phyloP scores from a whole-genome alignment of 2,329 filamentous ascomycete genomes.

The Neonectria punicea region DNA sequence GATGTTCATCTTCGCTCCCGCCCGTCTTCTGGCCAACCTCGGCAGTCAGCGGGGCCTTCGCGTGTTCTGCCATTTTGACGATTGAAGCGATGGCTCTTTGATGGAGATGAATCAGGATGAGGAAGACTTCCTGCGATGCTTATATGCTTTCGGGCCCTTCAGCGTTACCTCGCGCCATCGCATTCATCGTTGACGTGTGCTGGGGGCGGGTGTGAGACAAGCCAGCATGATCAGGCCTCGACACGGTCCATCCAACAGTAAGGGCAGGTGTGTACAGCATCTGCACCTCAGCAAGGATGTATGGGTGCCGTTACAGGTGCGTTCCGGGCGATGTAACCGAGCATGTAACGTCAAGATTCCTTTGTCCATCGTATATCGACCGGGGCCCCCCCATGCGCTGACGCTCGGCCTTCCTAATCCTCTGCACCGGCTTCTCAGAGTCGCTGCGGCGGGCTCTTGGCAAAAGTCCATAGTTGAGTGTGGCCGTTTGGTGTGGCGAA shows the following conservation, averaged over 20 bases:
- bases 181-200: slow-evolving; percentile 12
- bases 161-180: slow-evolving; percentile 5
- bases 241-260: not conserved
- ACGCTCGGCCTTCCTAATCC: slow-evolving; percentile 16
- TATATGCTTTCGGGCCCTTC: not conserved
- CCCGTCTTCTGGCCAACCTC: slow-evolving; percentile 7
- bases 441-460: slow-evolving; percentile 7
- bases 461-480: not conserved
- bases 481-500: slow-evolving; percentile 4
- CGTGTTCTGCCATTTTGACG: slow-evolving; percentile 28
- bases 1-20: slow-evolving; percentile 34
- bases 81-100: not conserved
- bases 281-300: slow-evolving; percentile 1
- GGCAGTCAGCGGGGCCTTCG: slow-evolving; percentile 12
- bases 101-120: not conserved
- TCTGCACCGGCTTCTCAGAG: not conserved
- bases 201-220: not conserved
- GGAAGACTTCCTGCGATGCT: not conserved
- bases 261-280: not conserved
- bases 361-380: not conserved
- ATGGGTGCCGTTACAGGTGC: not conserved
- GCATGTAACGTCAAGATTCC: slow-evolving; percentile 1
- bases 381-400: not conserved
- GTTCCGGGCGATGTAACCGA: slow-evolving; percentile 11
- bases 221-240: not conserved